Evolutionary conservation across 2,329 filamentous ascomycete species (phyloP).

Genomic region (Lasiodiplodia gonubiensis): DNA sequence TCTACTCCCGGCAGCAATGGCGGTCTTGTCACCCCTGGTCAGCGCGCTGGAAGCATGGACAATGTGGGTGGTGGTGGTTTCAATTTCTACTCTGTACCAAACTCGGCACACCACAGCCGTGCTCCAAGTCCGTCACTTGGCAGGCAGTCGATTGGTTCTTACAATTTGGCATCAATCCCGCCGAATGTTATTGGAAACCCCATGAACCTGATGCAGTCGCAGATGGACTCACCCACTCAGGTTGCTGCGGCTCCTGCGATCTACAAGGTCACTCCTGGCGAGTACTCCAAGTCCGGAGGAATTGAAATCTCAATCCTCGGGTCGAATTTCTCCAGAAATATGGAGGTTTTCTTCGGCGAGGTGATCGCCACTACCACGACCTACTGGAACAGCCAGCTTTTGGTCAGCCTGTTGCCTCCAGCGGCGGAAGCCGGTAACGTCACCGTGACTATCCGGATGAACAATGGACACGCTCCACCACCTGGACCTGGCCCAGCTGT

Average conservation of each 20-base stretch:
- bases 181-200: conserved; percentile 6
- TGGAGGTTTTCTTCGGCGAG: conserved; percentile 86
- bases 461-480: conserved; percentile 49
- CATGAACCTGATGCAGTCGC: conserved; percentile 17
- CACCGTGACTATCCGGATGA: conserved; percentile 69
- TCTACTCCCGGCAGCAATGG: conserved; percentile 69
- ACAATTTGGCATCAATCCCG: neutral
- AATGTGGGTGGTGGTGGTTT: conserved; percentile 54
- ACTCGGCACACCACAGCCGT: conserved; percentile 75
- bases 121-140: conserved; percentile 69
- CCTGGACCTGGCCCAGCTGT: conserved; percentile 44
- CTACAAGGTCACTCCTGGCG: conserved; percentile 80
- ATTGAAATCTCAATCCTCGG: conserved; percentile 88
- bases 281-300: conserved; percentile 81
- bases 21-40: conserved; percentile 59
- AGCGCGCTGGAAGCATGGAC: conserved; percentile 69
- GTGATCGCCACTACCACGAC: conserved; percentile 72
- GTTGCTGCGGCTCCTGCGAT: conserved; percentile 54
- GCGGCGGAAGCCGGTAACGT: conserved; percentile 71
- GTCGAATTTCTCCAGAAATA: conserved; percentile 75
- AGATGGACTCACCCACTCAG: conserved; percentile 15
- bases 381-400: conserved; percentile 79
- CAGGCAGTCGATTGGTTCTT: conserved; percentile 34
- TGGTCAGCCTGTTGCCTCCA: conserved; percentile 79
- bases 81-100: conserved; percentile 71